Evolutionary conservation across 1,284 basidiomycete genomes (phyloP), one percentile per base, ranked within the genome.

Genomic region (Lignosus rhinocerotis): DNA sequence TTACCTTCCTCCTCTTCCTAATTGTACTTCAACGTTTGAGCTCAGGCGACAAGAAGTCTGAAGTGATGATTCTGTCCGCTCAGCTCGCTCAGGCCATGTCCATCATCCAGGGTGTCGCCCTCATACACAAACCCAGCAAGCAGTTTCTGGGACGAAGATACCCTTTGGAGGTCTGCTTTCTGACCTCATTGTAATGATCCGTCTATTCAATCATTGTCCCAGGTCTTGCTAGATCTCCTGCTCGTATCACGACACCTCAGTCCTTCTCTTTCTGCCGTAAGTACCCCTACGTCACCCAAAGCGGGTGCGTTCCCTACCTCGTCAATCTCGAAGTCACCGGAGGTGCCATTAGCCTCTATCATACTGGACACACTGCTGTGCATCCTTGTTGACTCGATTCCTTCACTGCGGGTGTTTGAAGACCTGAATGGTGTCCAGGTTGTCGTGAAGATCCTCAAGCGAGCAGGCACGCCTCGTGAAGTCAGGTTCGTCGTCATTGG

Each of bases 311-410:
- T 67, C 60, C 51, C 64, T 60, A 8, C 70, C 17, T 17, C 48
- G 17, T 6, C 36, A 32, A 54, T 36, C 14, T 53, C 52, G 10
- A 68, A 63, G 16, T 16, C 64, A 1, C 14, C 53, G 0, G 58
- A 66, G 14, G 46, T 66, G 7, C 62, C 67, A 21, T 59, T 89
- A 14, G 79, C 83, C 0, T 89, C 89, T 12, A 78, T 81, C 7
- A 77, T 92, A 1, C 76, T 96, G 17, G 94, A 96, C 66, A 91
- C 92, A 0, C 73, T 96, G 3, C 78, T 94, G 25, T 93, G 91
- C 65, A 80, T 94, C 21, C 79, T 96, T 6, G 94, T 95, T 10
- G 94, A 96, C 70, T 85, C 88, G 1, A 82, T 91, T 0, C 66
- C 73, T 6, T 85, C 92, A 4, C 73, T 94, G 6, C 83, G 94